Percentiles rank a stretch among this genome's conserved stretches.
Conservation (phyloP, 495 filamentous ascomycete genomes). For the Penicillium arizonense region DNA sequence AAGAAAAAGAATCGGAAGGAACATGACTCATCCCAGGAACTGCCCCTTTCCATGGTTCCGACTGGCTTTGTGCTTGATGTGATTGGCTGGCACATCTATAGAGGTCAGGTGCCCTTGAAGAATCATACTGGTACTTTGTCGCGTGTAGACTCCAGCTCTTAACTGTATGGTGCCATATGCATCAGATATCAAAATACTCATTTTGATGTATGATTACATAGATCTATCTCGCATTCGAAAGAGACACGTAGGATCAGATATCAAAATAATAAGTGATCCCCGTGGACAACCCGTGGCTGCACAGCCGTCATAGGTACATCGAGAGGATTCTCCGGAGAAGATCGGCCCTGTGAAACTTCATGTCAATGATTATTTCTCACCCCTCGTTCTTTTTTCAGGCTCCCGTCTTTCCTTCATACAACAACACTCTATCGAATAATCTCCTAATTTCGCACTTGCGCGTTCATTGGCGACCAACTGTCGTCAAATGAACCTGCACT, state of each 20-base stretch:
- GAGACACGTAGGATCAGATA: background rate
- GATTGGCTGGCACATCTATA: constrained; percentile 10
- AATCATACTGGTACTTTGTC: too few species aligned
- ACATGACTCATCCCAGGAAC: constrained; percentile 20
- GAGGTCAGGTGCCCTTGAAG: too few species aligned
- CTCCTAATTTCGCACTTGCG: constrained; percentile 31
- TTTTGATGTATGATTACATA: background rate
- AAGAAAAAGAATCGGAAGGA: constrained; percentile 28
- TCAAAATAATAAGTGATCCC: too few species aligned
- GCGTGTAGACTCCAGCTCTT: too few species aligned
- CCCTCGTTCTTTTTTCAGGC: constrained; percentile 8
- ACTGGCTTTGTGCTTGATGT: background rate
- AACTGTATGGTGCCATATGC: background rate
- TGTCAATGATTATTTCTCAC: constrained; percentile 16
- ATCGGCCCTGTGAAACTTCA: constrained; percentile 32
- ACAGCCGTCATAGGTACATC: constrained; percentile 2
- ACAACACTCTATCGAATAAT: background rate
- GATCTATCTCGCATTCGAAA: too few species aligned
- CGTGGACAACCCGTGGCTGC: background rate
- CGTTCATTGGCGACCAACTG: constrained; percentile 56
- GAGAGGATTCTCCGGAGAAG: constrained; percentile 29
- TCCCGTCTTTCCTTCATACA: background rate
- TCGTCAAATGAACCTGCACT: constrained; percentile 70
- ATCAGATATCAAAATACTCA: background rate
- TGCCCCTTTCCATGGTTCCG: background rate